Evolutionary conservation across 2,329 filamentous ascomycete genomes (phyloP).

Genomic region (Tricladium varicosporioides): DNA sequence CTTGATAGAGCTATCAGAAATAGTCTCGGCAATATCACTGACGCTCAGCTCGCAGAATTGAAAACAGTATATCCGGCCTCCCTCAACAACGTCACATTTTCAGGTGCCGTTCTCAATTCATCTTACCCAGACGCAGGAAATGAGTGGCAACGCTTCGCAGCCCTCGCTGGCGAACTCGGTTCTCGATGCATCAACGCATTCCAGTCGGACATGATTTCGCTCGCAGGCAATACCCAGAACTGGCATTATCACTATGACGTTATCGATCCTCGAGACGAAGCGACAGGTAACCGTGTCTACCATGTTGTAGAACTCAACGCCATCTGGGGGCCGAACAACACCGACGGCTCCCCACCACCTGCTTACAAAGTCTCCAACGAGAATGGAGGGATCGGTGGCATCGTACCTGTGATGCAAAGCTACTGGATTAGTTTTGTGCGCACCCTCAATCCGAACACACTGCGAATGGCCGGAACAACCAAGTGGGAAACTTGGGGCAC

Average conservation of each 20-base stretch:
- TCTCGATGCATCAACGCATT: constrained; percentile 6
- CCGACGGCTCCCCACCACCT: constrained; percentile 32
- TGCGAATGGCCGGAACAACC: background rate
- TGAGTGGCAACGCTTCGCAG: constrained; percentile 14
- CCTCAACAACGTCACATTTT: constrained; percentile 16
- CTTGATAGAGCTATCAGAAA: constrained; percentile 5
- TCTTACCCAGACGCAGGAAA: constrained; percentile 12
- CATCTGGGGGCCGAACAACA: constrained; percentile 58
- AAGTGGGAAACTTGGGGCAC: constrained; percentile 10
- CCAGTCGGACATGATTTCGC: constrained; percentile 11
- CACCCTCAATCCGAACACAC: constrained; percentile 60
- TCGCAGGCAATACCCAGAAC: constrained; percentile 35
- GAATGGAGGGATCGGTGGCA: constrained; percentile 47
- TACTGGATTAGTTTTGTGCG: constrained; percentile 75
- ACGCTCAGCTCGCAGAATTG: constrained; percentile 7
- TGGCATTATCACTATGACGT: constrained; percentile 66
- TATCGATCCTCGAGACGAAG: constrained; percentile 52
- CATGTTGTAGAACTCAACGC: constrained; percentile 67
- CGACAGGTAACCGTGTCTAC: constrained; percentile 56
- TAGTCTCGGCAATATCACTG: constrained; percentile 9
- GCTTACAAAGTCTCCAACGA: constrained; percentile 44
- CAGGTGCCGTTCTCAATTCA: constrained; percentile 2
- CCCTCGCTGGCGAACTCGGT: constrained; percentile 4
- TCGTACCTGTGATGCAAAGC: constrained; percentile 60
- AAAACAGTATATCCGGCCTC: constrained; percentile 8